These are phyloP conservation scores for Asclepias syriaca DNA, from an alignment of 257 asterid species.

Conservation along the genomic window DNA sequence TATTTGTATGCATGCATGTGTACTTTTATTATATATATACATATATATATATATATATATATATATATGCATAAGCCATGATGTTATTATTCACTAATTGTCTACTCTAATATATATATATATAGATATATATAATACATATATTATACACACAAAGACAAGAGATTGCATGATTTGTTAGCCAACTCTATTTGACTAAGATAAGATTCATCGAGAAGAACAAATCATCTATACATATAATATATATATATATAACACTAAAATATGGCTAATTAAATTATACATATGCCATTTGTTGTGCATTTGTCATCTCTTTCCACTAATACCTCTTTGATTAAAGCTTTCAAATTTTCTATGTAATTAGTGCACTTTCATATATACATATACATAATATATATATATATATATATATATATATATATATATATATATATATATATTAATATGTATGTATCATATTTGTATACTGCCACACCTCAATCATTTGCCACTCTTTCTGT, in stretches of 20 bases:
- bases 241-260: too few species aligned
- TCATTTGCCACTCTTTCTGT: slow-evolving; percentile 29
- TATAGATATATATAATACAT: too few species aligned
- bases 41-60: too few species aligned
- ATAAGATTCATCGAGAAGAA: slow-evolving; percentile 13
- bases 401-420: too few species aligned
- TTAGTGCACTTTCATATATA: slow-evolving; percentile 10
- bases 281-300: neutral
- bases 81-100: slow-evolving; percentile 11
- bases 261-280: neutral
- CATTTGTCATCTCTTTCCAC: slow-evolving; percentile 4
- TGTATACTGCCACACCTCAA: slow-evolving; percentile 22
- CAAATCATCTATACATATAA: slow-evolving; percentile 2
- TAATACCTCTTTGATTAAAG: slow-evolving; percentile 5
- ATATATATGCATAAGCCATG: neutral
- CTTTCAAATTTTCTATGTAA: neutral
- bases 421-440: too few species aligned
- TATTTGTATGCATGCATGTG: neutral
- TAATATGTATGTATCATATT: neutral
- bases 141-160: slow-evolving; percentile 4
- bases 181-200: slow-evolving; percentile 46
- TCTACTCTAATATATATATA: neutral
- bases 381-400: too few species aligned
- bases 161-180: slow-evolving; percentile 6
- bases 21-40: neutral